Evolutionary conservation across 345 rosid genomes (phyloP).

Genomic region (Eucalyptus regnans): DNA sequence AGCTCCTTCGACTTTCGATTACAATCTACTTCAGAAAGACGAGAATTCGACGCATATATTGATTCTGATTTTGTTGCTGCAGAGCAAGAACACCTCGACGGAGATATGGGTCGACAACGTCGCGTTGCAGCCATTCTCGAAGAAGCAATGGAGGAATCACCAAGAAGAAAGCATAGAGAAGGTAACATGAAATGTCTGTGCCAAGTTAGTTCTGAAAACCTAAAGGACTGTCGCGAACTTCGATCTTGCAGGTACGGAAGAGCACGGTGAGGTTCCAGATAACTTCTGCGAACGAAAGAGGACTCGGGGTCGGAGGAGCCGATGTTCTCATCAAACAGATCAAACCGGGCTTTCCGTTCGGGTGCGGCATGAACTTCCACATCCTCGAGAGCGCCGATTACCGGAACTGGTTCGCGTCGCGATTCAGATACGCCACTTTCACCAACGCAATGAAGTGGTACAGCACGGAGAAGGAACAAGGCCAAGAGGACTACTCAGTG

Average conservation of each 20-base stretch:
- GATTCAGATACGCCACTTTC: constrained; percentile 60
- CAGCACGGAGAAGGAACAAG: constrained; percentile 42
- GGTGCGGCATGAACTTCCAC: constrained; percentile 58
- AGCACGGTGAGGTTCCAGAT: constrained; percentile 42
- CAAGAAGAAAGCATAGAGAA: constrained; percentile 42
- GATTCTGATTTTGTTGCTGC: not conserved
- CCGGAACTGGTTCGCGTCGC: constrained; percentile 58
- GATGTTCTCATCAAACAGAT: constrained; percentile 29
- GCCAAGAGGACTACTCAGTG: constrained; percentile 52
- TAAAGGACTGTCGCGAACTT: not conserved
- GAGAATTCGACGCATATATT: not conserved
- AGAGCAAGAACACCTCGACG: constrained; percentile 29
- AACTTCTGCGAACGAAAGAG: constrained; percentile 8
- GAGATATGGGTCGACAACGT: constrained; percentile 46
- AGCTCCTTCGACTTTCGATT: not conserved
- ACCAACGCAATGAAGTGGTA: constrained; percentile 93
- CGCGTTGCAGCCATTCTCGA: constrained; percentile 51
- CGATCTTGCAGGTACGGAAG: constrained; percentile 39
- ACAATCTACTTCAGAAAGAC: not conserved
- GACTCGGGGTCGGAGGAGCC: constrained; percentile 29
- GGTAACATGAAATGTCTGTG: constrained; percentile 8
- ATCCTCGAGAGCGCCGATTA: constrained; percentile 43
- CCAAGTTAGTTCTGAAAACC: not conserved
- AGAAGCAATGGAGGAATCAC: constrained; percentile 51
- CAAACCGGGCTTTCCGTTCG: constrained; percentile 42